A percentile compares a stretch with the other conserved stretches of the same genome.
Evolutionary conservation across 805 yeast genomes (phyloP).

Genomic region (Yarrowia deformans): DNA sequence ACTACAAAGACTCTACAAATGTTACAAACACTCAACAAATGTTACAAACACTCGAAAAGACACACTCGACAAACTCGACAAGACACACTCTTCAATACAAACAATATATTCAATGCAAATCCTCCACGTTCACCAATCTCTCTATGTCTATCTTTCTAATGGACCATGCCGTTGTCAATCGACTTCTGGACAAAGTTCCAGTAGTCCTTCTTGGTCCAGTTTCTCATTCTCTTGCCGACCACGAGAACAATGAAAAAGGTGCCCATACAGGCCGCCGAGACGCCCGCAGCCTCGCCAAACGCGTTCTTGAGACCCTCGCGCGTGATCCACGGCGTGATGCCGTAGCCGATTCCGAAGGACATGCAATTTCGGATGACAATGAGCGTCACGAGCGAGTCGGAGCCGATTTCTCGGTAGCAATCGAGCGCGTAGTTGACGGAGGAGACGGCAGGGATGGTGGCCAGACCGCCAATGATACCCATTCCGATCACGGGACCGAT

Average conservation of each 20-base stretch:
- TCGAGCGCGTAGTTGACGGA: slow-evolving; percentile 59
- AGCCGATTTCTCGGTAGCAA: slow-evolving; percentile 55
- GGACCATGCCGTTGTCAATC: slow-evolving; percentile 36
- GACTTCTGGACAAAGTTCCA: slow-evolving; percentile 34
- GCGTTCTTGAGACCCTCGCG: slow-evolving; percentile 58
- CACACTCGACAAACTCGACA: too few species aligned
- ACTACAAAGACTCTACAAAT: too few species aligned
- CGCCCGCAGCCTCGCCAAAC: slow-evolving; percentile 46
- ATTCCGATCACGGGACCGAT: slow-evolving; percentile 56
- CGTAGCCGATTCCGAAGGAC: slow-evolving; percentile 59
- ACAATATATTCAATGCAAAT: slow-evolving; percentile 25
- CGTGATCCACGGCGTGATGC: slow-evolving; percentile 59
- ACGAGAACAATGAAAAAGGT: slow-evolving; percentile 42
- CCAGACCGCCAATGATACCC: slow-evolving; percentile 57
- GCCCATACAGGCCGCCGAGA: slow-evolving; percentile 21
- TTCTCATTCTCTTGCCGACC: slow-evolving; percentile 53
- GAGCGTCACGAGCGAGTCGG: slow-evolving; percentile 57
- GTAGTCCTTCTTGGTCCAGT: slow-evolving; percentile 31
- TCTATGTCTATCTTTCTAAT: slow-evolving; percentile 6
- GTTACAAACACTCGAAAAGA: too few species aligned
- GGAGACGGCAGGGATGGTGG: slow-evolving; percentile 55
- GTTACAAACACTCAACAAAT: too few species aligned
- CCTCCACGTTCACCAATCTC: not conserved
- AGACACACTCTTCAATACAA: too few species aligned
- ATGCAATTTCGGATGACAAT: slow-evolving; percentile 59